Percentiles rank a stretch among this genome's conserved stretches.
Conservation (phyloP, 305 asterid species). For the Fraxinus floribunda region DNA sequence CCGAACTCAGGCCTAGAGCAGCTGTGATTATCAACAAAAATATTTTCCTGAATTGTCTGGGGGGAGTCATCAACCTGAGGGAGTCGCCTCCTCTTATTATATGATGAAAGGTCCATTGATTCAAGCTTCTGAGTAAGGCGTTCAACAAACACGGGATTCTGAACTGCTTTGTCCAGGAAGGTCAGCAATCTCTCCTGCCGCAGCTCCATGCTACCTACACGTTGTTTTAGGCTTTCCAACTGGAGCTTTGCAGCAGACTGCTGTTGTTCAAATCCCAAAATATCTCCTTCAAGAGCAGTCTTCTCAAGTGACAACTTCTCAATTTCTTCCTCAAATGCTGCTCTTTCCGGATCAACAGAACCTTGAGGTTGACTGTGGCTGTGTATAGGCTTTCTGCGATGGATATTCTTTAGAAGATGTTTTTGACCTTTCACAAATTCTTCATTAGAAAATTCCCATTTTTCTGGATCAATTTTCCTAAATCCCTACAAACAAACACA, state of each 20-base stretch:
- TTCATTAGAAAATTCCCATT: slow-evolving; percentile 94
- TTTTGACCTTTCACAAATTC: slow-evolving; percentile 85
- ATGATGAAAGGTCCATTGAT: slow-evolving; percentile 75
- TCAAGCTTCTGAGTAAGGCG: slow-evolving; percentile 73
- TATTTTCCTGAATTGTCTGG: slow-evolving; percentile 46
- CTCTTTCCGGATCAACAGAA: slow-evolving; percentile 74
- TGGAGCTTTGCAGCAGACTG: slow-evolving; percentile 60
- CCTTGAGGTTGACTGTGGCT: slow-evolving; percentile 93
- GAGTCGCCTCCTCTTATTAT: slow-evolving; percentile 79
- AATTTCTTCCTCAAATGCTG: slow-evolving; percentile 84
- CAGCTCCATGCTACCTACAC: slow-evolving; percentile 58
- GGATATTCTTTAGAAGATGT: slow-evolving; percentile 84
- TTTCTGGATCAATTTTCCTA: slow-evolving; percentile 92
- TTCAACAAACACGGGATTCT: slow-evolving; percentile 66
- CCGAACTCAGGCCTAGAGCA: slow-evolving; percentile 51
- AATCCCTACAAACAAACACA: slow-evolving; percentile 59
- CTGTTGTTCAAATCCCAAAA: slow-evolving; percentile 54
- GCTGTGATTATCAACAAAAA: slow-evolving; percentile 53
- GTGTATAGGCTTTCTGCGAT: slow-evolving; percentile 92
- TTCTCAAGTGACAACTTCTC: slow-evolving; percentile 79
- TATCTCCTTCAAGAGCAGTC: slow-evolving; percentile 53
- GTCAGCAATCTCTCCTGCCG: slow-evolving; percentile 66
- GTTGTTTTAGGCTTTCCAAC: slow-evolving; percentile 56
- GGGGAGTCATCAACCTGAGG: slow-evolving; percentile 56
- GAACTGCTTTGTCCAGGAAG: slow-evolving; percentile 59